Conservation (phyloP, 2,329 filamentous ascomycete species). For the Teratosphaeria zuluensis region DNA sequence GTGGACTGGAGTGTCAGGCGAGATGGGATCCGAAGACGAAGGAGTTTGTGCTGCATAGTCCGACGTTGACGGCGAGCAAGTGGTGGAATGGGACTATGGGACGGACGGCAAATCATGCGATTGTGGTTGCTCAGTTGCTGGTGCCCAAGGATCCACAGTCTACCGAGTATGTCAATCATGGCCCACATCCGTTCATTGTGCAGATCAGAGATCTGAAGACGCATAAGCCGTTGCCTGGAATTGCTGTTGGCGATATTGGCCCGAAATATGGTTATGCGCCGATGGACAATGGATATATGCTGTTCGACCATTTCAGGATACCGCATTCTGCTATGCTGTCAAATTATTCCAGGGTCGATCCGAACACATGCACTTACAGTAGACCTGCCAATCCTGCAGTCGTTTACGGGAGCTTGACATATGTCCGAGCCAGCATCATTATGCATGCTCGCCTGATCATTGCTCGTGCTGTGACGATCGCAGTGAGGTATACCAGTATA, state of each 20-base stretch:
- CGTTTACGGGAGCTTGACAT: constrained; percentile 42
- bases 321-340: constrained; percentile 42
- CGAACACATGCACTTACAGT: constrained; percentile 35
- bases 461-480: constrained; percentile 44
- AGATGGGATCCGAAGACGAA: constrained; percentile 36
- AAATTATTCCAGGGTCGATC: constrained; percentile 39
- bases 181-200: constrained; percentile 44
- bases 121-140: constrained; percentile 44
- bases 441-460: constrained; percentile 44
- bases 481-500: constrained; percentile 42
- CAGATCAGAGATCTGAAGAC: constrained; percentile 42
- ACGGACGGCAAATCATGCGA: constrained; percentile 45
- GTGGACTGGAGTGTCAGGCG: constrained; percentile 40
- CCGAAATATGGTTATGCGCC: constrained; percentile 46
- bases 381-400: constrained; percentile 40
- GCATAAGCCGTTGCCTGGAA: constrained; percentile 37
- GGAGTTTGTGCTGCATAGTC: constrained; percentile 43
- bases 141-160: constrained; percentile 28
- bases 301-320: constrained; percentile 40
- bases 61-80: constrained; percentile 43
- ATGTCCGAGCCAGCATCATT: constrained; percentile 37
- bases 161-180: constrained; percentile 33
- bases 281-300: constrained; percentile 36
- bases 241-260: constrained; percentile 46
- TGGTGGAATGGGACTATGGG: constrained; percentile 48